A percentile compares a stretch with the other conserved stretches of the same genome.
These are phyloP conservation scores for Clavispora asparagi DNA, from an alignment of 805 yeast genomes.

Conservation along the genomic window DNA sequence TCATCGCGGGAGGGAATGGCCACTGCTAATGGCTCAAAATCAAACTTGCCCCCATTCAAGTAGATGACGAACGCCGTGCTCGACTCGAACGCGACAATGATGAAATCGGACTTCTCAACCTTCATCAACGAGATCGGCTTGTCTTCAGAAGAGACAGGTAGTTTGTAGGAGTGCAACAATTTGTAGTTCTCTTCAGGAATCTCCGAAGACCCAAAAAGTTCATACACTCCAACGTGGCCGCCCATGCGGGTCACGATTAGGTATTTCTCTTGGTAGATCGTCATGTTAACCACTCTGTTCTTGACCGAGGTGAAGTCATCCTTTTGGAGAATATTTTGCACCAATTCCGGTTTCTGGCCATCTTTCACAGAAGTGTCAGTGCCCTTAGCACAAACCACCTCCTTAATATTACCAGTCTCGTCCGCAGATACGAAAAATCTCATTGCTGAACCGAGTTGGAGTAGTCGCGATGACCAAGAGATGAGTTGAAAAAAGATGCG, in stretches of 20 bases:
- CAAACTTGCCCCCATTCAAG: slow-evolving; percentile 24
- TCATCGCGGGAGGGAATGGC: not conserved
- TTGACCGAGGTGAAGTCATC: slow-evolving; percentile 23
- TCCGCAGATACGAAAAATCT: slow-evolving; percentile 59
- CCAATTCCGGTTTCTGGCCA: slow-evolving; percentile 57
- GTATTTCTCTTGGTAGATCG: slow-evolving; percentile 25
- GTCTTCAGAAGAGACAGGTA: slow-evolving; percentile 20
- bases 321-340: slow-evolving; percentile 36
- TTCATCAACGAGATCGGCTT: slow-evolving; percentile 29
- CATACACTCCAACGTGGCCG: slow-evolving; percentile 40
- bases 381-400: slow-evolving; percentile 57
- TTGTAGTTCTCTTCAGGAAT: slow-evolving; percentile 33
- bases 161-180: slow-evolving; percentile 26
- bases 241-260: slow-evolving; percentile 40
- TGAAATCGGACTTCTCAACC: slow-evolving; percentile 23
- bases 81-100: slow-evolving; percentile 43
- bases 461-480: slow-evolving; percentile 2
- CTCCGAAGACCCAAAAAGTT: slow-evolving; percentile 17
- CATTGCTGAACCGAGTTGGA: slow-evolving; percentile 32
- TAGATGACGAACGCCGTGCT: slow-evolving; percentile 39
- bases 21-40: slow-evolving; percentile 25
- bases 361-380: slow-evolving; percentile 75
- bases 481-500: slow-evolving; percentile 1
- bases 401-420: slow-evolving; percentile 64
- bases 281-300: slow-evolving; percentile 32